Evolutionary conservation across 805 yeast species (phyloP), one percentile per base, ranked within the genome.

Genomic region (Lipomyces oligophaga): DNA sequence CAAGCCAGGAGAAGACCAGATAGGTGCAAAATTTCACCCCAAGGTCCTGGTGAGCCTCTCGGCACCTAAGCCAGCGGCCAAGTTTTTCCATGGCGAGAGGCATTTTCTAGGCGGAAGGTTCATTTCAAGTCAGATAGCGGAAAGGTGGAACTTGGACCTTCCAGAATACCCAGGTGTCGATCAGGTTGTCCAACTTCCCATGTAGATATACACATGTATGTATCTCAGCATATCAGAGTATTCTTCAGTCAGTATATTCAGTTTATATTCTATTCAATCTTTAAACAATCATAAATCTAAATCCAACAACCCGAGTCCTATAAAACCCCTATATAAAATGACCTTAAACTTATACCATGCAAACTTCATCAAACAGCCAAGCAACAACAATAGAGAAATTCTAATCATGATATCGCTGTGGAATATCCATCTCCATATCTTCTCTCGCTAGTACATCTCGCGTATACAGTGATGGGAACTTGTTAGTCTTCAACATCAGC

Each of bases 61-160:
- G 0, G 97, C 96, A 0, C 98, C 98, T 6, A 93, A 93, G 62
- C 93, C 94, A 0, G 89, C 95, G 43, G 79, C 94, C 1, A 62
- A 64, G 38, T 68, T 66, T 48, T 74, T 85, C 52, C 61, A 65
- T 5, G 71, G 74, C 0, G 40, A 43, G 30, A 48, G 70, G 4
- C 98, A 90, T 63, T 93, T 78, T 64, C 73, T 89, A 30, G 98
- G 98, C 1, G 98, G 98, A 2, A 70, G 98, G 42, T 93, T 93
- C 60, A 78, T 93, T 15, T 77, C 80, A 38, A 60, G 65, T 11
- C 69, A 66, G 7, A 74, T 93, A 56, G 96, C 96, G 0, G 65
- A 71, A 25, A 80, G 81, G 62, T 86, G 83, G 70, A 84, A 76
- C 1, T 80, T 93, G 49, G 79, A 77, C 21, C 77, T 78, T 2